Evolutionary conservation across 768 basidiomycete species (phyloP), one percentile per base, ranked within the genome.

Genomic region (Glaciozyma martinii): DNA sequence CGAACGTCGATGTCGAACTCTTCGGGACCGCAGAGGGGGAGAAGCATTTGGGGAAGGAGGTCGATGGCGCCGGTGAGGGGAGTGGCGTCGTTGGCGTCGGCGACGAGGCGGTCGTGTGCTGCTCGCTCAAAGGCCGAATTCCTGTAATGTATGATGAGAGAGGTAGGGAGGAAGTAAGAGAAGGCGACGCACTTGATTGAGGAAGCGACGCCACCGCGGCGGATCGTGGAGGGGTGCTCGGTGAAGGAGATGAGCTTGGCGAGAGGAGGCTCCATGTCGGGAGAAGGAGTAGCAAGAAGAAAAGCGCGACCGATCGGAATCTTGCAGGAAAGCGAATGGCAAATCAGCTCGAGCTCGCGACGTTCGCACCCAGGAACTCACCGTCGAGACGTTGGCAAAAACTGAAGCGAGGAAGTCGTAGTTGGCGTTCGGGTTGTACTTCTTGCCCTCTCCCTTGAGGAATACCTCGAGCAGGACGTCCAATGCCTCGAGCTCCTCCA

Each of bases 331-430:
- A n/a, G 19, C 18, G 46, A 50, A 23, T 19, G n/a, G 3, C 1
- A 19, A 23, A 7, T n/a, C 13, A 43, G 29, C 18, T 32, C 55
- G 32, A 19, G 29, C 29, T 23, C 33, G 42, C 58, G 53, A 43
- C 50, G 54, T 33, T 32, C 25, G 46, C 27, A 13, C 7, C 46
- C 9, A 12, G 27, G 18, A 49, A 79, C 85, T 73, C 74, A 92
- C 93, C 69, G 83, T 82, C 59, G 83, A 87, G 61, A 95, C 77
- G 74, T 98, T 98, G 16, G 92, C 91, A 74, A 97, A 95, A 18
- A 97, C 94, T 68, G 86, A 89, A 1, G 93, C 85, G 27, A 98
- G 79, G 77, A 98, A 98, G 77, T 98, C 88, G 52, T 23, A 94
- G 80, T 54, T 86, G 80, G 85, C 90, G 77, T 73, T 68, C 23